Conservation (phyloP, 73 alveolate species). For the Paramecium tetraurelia region DNA sequence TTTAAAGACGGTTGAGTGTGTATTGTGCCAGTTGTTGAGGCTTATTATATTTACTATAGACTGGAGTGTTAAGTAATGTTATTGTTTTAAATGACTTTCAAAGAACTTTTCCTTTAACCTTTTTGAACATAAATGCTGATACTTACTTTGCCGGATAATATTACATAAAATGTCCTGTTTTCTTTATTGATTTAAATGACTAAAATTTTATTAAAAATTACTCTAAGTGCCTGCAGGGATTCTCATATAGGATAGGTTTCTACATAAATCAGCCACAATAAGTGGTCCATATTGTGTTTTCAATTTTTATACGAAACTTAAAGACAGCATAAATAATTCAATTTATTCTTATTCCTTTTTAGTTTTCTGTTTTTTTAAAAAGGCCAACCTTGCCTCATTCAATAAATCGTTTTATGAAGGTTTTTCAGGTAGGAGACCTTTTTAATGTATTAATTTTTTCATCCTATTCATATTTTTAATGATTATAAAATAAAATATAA, state of each 20-base stretch:
- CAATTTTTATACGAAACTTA: background rate
- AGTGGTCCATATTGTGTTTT: conserved; percentile 25
- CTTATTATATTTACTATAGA: background rate
- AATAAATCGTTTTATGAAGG: background rate
- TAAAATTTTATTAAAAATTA: background rate
- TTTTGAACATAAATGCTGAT: background rate
- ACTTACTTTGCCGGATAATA: conserved; percentile 22
- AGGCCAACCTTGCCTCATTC: background rate
- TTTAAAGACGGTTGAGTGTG: background rate
- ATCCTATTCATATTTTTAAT: background rate
- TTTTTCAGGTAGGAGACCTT: background rate
- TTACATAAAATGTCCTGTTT: conserved; percentile 40
- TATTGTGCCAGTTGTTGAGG: background rate
- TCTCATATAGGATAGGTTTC: background rate
- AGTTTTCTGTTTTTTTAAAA: background rate
- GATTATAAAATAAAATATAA: background rate
- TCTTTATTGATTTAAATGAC: conserved; percentile 24
- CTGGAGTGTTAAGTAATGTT: background rate
- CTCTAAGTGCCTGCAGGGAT: background rate
- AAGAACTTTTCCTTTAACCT: background rate
- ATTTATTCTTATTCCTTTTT: background rate
- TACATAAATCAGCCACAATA: background rate
- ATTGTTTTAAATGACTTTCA: background rate
- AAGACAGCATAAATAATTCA: background rate
- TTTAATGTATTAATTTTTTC: background rate